phyloP scores from a whole-genome alignment of 1,139 yeast species.

The Geotrichum macrosporum region DNA sequence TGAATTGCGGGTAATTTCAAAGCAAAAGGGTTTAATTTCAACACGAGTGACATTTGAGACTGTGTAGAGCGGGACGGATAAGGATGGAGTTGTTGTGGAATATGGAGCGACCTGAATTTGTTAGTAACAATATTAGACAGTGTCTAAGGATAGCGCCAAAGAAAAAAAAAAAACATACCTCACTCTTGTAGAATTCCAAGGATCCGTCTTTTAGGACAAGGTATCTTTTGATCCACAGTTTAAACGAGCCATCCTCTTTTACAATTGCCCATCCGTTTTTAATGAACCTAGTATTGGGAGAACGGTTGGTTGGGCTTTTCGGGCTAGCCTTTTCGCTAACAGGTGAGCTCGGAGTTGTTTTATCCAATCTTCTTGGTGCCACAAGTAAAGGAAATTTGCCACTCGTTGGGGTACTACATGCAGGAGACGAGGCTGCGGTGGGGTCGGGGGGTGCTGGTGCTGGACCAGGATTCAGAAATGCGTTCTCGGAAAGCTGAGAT shows the following conservation, averaged over 20 bases:
- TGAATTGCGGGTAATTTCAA: slow-evolving; percentile 65
- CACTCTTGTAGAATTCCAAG: slow-evolving; percentile 70
- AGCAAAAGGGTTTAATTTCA: slow-evolving; percentile 64
- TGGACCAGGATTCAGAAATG: slow-evolving; percentile 42
- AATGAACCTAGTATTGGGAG: too few relatives aligned
- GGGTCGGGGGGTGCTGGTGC: slow-evolving; percentile 43
- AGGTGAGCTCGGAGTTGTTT: too few relatives aligned
- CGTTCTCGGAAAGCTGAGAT: slow-evolving; percentile 34
- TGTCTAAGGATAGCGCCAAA: too few relatives aligned
- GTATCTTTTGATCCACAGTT: slow-evolving; percentile 87
- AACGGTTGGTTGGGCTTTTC: too few relatives aligned
- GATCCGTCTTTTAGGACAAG: slow-evolving; percentile 72
- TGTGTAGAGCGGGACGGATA: slow-evolving; percentile 53
- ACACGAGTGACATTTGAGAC: slow-evolving; percentile 56
- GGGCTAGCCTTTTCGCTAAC: too few relatives aligned
- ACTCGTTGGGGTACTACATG: too few relatives aligned
- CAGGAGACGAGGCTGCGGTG: too few relatives aligned
- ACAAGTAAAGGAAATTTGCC: too few relatives aligned
- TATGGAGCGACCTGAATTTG: slow-evolving; percentile 12
- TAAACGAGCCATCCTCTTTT: slow-evolving; percentile 74
- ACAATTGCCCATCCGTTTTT: slow-evolving; percentile 81
- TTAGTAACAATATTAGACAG: too few relatives aligned
- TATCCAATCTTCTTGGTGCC: too few relatives aligned
- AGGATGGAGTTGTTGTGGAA: slow-evolving; percentile 37
- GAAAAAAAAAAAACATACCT: slow-evolving; percentile 36